Conservation (phyloP, 345 rosid species). For the Combretum micranthum region DNA sequence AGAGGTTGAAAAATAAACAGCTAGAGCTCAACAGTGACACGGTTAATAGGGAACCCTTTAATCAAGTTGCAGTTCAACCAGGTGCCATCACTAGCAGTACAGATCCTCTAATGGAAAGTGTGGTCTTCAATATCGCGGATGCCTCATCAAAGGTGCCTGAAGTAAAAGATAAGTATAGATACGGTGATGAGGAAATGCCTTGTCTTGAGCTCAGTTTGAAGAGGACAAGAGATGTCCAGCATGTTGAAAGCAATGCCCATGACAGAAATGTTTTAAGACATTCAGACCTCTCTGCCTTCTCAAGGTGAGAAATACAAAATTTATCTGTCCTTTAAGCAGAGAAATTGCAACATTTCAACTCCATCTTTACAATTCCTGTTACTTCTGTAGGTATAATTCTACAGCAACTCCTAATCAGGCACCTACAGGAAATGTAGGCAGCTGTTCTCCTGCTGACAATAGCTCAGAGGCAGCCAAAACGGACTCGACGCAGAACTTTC, state of each 20-base stretch:
- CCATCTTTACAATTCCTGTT: conserved; percentile 4
- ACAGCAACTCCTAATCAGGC: conserved; percentile 27
- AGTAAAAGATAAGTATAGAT: conserved; percentile 15
- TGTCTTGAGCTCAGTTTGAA: conserved; percentile 41
- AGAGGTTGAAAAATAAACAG: conserved; percentile 11
- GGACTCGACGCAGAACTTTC: conserved; percentile 25
- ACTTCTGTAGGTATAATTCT: conserved; percentile 32
- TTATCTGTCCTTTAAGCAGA: not conserved
- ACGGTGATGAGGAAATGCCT: conserved; percentile 21
- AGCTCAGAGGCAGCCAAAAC: conserved; percentile 36
- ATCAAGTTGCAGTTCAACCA: conserved; percentile 13
- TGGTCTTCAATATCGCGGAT: conserved; percentile 11
- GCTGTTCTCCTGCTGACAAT: conserved; percentile 36
- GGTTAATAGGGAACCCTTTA: conserved; percentile 11
- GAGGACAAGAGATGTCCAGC: conserved; percentile 28
- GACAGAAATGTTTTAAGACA: conserved; percentile 32
- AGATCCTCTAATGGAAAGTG: conserved; percentile 19
- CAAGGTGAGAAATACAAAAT: conserved; percentile 25
- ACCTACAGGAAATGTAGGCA: conserved; percentile 29
- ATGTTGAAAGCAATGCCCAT: conserved; percentile 13
- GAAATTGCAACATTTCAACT: not conserved
- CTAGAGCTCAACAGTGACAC: conserved; percentile 24
- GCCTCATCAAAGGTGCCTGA: conserved; percentile 16
- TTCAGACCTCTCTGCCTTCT: conserved; percentile 49
- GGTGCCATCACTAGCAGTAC: conserved; percentile 11